Evolutionary conservation across 2,329 filamentous ascomycete species (phyloP), one percentile per base, ranked within the genome.

Genomic region (Lachnellula suecica): DNA sequence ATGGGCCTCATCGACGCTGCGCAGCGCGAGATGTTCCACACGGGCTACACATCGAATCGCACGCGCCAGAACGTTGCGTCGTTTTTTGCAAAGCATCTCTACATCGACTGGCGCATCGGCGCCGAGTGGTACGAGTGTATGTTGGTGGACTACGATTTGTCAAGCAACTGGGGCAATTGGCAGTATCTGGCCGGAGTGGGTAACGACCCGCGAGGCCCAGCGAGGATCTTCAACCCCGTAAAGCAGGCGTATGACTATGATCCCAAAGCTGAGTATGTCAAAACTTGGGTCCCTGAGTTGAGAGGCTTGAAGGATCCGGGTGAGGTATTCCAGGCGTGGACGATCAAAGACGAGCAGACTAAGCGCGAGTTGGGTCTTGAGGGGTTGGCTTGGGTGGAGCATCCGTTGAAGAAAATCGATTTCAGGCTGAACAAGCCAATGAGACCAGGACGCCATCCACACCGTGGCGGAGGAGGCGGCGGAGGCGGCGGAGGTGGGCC

Each of bases 181-280:
- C 88, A 91, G 67, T 93, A 93, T 56, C 82, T 89, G 0, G 79
- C 88, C 0, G 89, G 89, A 0, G 87, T 93, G 0, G 89, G 89
- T 7, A 92, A 91, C 58, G 88, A 93, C 59, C 89, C 88, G 0
- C 74, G 88, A 20, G 83, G 84, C 6, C 81, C 87, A 59, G 62
- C 62, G 5, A 76, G 89, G n/a, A 81, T 88, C 13, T 92, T 92
- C 75, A 93, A 93, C 63, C 88, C 88, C 0, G 83, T 93, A 44
- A 92, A 92, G 67, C 89, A 93, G 66, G 86, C 84, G 0, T 81
- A 88, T 40, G 87, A 91, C 58, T 92, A 93, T 63, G 89, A 93
- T 65, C 77, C 78, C 2, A 72, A 83, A 0, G 89, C 87, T 2
- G 72, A 78, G 6, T 93, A 90, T 59, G 83, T 91, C 8, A 81